These are phyloP conservation scores for Exophiala viscosa DNA, from an alignment of 2,329 filamentous ascomycete genomes.

Conservation along the genomic window DNA sequence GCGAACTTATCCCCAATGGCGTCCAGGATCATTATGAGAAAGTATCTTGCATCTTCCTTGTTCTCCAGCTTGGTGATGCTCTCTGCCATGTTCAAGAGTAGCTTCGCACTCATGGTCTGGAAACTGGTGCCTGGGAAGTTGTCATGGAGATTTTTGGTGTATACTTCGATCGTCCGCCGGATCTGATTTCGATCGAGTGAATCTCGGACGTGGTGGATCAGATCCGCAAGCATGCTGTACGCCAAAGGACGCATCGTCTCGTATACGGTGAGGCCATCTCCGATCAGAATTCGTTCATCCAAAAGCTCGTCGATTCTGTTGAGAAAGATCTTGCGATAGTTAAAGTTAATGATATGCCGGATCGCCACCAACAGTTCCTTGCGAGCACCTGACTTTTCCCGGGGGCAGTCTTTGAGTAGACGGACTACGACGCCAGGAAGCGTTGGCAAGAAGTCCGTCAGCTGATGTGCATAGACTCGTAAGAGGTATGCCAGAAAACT, in stretches of 20 bases:
- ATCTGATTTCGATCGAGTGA: slow-evolving; percentile 87
- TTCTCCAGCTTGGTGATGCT: slow-evolving; percentile 92
- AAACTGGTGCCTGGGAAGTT: slow-evolving; percentile 97
- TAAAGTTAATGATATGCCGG: slow-evolving; percentile 98
- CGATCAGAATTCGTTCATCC: slow-evolving; percentile 89
- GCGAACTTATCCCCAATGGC: slow-evolving; percentile 98
- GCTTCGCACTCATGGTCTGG: slow-evolving; percentile 98
- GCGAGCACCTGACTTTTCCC: slow-evolving; percentile 86
- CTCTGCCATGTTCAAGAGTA: slow-evolving; percentile 96
- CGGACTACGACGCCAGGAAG: slow-evolving; percentile 88
- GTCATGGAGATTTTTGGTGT: slow-evolving; percentile 92
- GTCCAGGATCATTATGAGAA: slow-evolving; percentile 94
- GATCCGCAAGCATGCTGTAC: slow-evolving; percentile 96
- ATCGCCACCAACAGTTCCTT: slow-evolving; percentile 97
- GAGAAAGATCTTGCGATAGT: slow-evolving; percentile 91
- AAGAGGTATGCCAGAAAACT: slow-evolving; percentile 94
- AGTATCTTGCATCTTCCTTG: slow-evolving; percentile 91
- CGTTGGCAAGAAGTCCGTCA: slow-evolving; percentile 80
- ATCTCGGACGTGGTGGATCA: slow-evolving; percentile 95
- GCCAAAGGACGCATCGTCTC: slow-evolving; percentile 93
- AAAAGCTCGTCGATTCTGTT: slow-evolving; percentile 91
- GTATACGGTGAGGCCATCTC: slow-evolving; percentile 92
- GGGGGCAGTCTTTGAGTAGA: slow-evolving; percentile 85
- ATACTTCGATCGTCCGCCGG: slow-evolving; percentile 90
- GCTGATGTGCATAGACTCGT: slow-evolving; percentile 77